These are phyloP conservation scores for Mycena vulgaris DNA, from an alignment of 768 basidiomycete genomes.

Conservation along the genomic window DNA sequence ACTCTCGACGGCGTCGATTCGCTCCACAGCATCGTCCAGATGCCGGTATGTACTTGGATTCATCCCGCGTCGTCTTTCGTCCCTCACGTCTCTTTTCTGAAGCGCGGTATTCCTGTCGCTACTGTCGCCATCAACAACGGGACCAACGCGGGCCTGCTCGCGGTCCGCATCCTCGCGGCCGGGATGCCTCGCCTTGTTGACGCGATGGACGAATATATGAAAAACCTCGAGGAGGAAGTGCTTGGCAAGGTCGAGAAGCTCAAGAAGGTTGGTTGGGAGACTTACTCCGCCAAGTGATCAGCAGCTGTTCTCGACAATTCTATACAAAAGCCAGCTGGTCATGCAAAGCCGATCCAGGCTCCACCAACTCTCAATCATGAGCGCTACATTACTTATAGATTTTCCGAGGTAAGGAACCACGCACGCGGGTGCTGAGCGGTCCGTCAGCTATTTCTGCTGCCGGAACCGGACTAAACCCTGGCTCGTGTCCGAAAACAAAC, in stretches of 20 bases:
- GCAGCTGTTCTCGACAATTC: neutral
- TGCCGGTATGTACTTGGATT: slow-evolving; percentile 81
- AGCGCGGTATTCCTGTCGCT: slow-evolving; percentile 97
- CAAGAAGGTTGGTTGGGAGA: slow-evolving; percentile 81
- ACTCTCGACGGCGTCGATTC: slow-evolving; percentile 96
- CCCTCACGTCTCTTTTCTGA: slow-evolving; percentile 22
- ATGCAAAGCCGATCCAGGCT: neutral
- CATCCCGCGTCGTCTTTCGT: neutral
- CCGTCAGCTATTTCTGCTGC: neutral
- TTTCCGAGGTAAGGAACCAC: neutral
- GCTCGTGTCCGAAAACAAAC: no score
- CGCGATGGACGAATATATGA: slow-evolving; percentile 84
- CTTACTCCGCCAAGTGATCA: slow-evolving; percentile 27
- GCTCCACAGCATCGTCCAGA: slow-evolving; percentile 98
- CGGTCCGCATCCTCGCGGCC: slow-evolving; percentile 89
- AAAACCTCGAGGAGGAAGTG: slow-evolving; percentile 80
- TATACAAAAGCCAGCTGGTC: slow-evolving; percentile 12
- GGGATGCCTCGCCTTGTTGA: slow-evolving; percentile 76
- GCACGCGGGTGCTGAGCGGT: neutral
- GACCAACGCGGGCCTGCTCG: slow-evolving; percentile 93
- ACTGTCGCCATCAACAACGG: slow-evolving; percentile 98
- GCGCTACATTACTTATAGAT: neutral
- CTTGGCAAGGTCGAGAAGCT: slow-evolving; percentile 84
- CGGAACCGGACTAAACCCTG: no score
- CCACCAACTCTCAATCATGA: slow-evolving; percentile 6